Base-by-base conservation (phyloP, 441 rosid genomes). In the Lagerstroemia fauriei region DNA sequence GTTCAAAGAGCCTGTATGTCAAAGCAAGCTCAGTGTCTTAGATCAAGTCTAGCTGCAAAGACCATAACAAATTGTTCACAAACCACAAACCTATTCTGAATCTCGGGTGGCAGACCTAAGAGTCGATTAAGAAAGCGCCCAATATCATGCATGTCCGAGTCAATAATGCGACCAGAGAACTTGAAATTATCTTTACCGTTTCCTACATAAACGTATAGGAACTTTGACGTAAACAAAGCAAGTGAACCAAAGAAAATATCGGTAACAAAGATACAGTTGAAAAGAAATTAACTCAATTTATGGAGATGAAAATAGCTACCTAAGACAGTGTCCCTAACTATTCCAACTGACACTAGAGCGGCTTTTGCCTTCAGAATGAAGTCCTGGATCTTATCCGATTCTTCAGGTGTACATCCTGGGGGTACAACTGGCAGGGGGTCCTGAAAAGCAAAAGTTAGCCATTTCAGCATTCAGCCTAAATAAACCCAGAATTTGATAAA, bases 111-210 rank as follows among this genome's bases (percentile, higher is more conserved):
- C 88, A 96, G 90, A 79, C 99, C 99, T 78, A 96, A 88, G 82
- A 96, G 95, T 53, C 99, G 94, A 88, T 96, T 96, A 74, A 96
- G 91, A 85, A 96, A 96, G 84, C 99, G 94, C 38, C 98, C 99
- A 85, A 95, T 96, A 83, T 96, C 99, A 81, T 96, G 99, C 98
- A 96, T 96, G 83, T 96, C 98, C 32, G 99, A 95, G 90, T 96
- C 99, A 89, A 95, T 89, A 83, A 96, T 96, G 79, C 99, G 98
- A 75, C 98, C 99, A 27, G 95, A 89, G 46, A 92, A 86, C 86
- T 93, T 96, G 31, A 94, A 93, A 84, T 71, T 82, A 86, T 95
- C 98, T 87, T 93, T 95, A 80, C 95, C 99, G 83, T 88, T 93
- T 71, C 95, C 99, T 96, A 83, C 71, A 88, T 44, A 86, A 53